These are phyloP conservation scores for Pichia sp. DNA, from an alignment of 1,139 yeast genomes.

Conservation along the genomic window DNA sequence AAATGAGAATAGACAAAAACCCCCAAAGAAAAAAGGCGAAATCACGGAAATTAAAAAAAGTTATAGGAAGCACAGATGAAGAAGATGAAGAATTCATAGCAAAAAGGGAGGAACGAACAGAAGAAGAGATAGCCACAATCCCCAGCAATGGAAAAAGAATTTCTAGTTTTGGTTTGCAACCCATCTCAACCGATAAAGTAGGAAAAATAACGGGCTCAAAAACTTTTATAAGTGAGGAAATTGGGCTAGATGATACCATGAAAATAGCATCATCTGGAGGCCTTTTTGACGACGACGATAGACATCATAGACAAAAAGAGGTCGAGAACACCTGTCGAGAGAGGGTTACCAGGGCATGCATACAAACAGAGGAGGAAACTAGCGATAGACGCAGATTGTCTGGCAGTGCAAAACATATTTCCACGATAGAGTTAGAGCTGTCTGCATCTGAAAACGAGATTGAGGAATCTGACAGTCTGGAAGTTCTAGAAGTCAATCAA, in stretches of 20 bases:
- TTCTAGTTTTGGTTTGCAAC: conserved; percentile 2
- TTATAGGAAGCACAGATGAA: neutral
- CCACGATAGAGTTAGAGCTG: neutral
- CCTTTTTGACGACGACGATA: conserved; percentile 5
- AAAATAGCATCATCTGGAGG: neutral
- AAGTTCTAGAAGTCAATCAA: neutral
- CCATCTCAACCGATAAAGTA: conserved; percentile 7
- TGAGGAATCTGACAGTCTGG: neutral
- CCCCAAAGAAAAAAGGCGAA: neutral
- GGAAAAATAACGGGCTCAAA: conserved; percentile 4
- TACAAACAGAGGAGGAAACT: neutral
- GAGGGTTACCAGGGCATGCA: neutral
- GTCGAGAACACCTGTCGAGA: neutral
- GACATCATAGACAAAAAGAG: neutral
- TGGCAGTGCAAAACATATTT: neutral
- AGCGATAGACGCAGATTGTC: neutral
- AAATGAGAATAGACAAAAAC: neutral
- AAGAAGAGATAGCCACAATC: too few species aligned
- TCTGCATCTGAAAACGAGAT: conserved; percentile 1
- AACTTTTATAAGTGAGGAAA: conserved; percentile 4
- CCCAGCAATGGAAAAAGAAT: neutral
- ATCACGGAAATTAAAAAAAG: neutral
- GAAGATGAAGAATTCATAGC: neutral
- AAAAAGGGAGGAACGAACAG: too few species aligned
- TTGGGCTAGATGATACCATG: neutral